phyloP scores from a whole-genome alignment of 176 grass and related monocot genomes.

The Zizania latifolia region DNA sequence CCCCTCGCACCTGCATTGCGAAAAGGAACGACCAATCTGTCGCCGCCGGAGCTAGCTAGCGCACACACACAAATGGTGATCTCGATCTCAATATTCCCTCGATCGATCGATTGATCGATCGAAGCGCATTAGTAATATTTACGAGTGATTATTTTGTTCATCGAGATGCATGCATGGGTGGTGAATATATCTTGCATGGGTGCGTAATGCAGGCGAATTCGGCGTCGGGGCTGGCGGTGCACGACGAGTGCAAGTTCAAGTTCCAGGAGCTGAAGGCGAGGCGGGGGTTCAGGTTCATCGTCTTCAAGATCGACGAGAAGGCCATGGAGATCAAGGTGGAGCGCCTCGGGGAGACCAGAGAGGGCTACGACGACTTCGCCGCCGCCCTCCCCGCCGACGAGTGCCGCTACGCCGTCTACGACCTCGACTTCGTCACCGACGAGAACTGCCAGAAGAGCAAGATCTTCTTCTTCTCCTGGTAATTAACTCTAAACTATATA shows the following conservation, averaged over 20 bases:
- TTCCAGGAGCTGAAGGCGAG: conserved; percentile 58
- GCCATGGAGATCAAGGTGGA: conserved; percentile 71
- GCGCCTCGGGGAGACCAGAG: conserved; percentile 40
- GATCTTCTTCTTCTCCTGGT: conserved; percentile 94
- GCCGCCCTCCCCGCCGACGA: conserved; percentile 54
- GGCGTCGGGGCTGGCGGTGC: conserved; percentile 54
- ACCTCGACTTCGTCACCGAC: conserved; percentile 69
- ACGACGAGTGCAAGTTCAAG: conserved; percentile 75
- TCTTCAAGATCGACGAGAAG: conserved; percentile 69
- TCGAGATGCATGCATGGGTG: too few relatives aligned
- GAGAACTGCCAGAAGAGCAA: conserved; percentile 99
- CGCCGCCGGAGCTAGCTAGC: background rate
- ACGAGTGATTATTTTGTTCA: too few relatives aligned
- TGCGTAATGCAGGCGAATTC: conserved; percentile 51
- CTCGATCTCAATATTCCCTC: too few relatives aligned
- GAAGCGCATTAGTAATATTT: too few relatives aligned
- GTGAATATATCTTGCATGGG: background rate
- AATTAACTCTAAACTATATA: background rate
- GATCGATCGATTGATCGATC: too few relatives aligned
- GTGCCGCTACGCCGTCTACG: conserved; percentile 82
- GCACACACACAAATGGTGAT: conserved; percentile 24
- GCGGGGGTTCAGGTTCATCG: conserved; percentile 62
- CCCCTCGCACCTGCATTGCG: background rate
- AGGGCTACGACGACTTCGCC: conserved; percentile 69
- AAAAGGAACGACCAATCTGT: background rate